Percentiles rank a stretch among this genome's conserved stretches.
These are phyloP conservation scores for Euphorbia celastroides DNA, from an alignment of 441 rosid genomes.

Conservation along the genomic window DNA sequence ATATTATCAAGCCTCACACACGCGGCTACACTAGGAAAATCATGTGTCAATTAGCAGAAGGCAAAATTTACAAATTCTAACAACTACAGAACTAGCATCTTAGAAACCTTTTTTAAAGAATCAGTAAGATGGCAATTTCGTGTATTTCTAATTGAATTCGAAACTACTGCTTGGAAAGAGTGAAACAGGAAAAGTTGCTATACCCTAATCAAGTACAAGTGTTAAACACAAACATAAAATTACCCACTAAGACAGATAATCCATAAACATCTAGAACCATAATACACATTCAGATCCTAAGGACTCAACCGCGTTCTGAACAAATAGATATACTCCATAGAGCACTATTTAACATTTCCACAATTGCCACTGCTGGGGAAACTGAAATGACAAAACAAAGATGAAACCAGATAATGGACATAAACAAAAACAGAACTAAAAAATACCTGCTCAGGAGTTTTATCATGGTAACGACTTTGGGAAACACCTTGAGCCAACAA, in stretches of 20 bases:
- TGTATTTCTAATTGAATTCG: not conserved
- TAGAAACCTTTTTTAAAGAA: too few relatives aligned
- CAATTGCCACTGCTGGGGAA: not conserved
- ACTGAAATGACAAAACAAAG: not conserved
- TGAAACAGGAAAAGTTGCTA: not conserved
- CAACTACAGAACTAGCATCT: not conserved
- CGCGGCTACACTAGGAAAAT: not conserved
- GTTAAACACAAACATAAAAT: not conserved
- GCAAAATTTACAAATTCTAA: too few relatives aligned
- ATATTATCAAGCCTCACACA: not conserved
- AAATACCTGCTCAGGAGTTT: slow-evolving; percentile 69
- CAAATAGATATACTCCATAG: not conserved
- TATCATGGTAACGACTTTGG: slow-evolving; percentile 70
- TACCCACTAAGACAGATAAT: not conserved
- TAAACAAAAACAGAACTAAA: slow-evolving; percentile 15
- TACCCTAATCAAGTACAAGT: not conserved
- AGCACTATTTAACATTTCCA: not conserved
- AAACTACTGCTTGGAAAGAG: not conserved
- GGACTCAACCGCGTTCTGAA: not conserved
- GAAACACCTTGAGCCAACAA: slow-evolving; percentile 79
- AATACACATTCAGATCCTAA: not conserved
- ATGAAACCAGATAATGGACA: not conserved
- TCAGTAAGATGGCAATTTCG: not conserved
- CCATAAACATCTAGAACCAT: not conserved
- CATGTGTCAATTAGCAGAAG: too few relatives aligned